Percentiles rank a stretch among this genome's conserved stretches.
phyloP scores from a whole-genome alignment of 108 stramenopile genomes.

The Cyclotella sp. region DNA sequence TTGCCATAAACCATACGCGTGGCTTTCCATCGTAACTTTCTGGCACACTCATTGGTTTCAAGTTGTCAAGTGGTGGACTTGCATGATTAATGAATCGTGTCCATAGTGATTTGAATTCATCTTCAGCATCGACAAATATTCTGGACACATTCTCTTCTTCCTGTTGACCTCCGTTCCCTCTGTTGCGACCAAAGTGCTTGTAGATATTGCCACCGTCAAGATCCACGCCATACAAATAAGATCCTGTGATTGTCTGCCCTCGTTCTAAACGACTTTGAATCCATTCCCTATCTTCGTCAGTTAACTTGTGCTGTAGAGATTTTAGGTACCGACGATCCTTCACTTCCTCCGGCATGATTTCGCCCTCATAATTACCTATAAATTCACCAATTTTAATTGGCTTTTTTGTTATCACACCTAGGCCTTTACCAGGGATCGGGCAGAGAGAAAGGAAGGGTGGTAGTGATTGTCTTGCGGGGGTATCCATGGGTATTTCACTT shows the following conservation, averaged over 20 bases:
- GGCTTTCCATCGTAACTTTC: constrained; percentile 34
- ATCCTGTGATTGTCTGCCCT: constrained; percentile 47
- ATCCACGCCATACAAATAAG: constrained; percentile 41
- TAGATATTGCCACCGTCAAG: constrained; percentile 1
- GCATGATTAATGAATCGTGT: constrained; percentile 54
- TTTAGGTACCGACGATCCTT: constrained; percentile 45
- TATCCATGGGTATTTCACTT: constrained; percentile 28
- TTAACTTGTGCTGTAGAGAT: constrained; percentile 10
- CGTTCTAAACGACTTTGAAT: constrained; percentile 28
- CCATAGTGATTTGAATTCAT: constrained; percentile 41
- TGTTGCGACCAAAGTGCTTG: constrained; percentile 13
- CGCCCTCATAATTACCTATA: constrained; percentile 52
- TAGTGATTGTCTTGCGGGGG: constrained; percentile 37
- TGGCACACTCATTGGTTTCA: constrained; percentile 41
- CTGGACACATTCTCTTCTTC: constrained; percentile 3
- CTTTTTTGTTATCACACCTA: constrained; percentile 21
- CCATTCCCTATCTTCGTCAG: constrained; percentile 38
- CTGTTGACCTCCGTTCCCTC: neutral
- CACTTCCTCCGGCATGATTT: constrained; percentile 36
- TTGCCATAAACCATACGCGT: constrained; percentile 77
- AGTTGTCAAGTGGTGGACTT: constrained; percentile 20
- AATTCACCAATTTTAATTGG: constrained; percentile 12
- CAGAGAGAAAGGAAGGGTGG: constrained; percentile 29
- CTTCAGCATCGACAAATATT: constrained; percentile 53
- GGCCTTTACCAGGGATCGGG: constrained; percentile 32